Conservation (phyloP, 2,329 filamentous ascomycete species). For the Bisporella sp. region DNA sequence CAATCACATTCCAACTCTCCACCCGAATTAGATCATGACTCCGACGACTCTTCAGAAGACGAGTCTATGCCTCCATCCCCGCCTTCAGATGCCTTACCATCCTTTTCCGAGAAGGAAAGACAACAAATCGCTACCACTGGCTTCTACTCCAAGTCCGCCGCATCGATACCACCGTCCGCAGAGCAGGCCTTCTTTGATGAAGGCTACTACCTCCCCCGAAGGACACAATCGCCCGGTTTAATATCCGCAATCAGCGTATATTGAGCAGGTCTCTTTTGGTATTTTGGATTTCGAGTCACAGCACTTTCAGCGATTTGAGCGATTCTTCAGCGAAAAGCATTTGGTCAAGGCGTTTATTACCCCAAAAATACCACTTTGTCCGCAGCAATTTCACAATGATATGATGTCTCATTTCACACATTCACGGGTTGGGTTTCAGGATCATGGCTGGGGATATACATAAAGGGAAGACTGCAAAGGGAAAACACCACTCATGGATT, state of each 20-base stretch:
- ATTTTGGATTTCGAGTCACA: slow-evolving; percentile 4
- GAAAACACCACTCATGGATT: background rate
- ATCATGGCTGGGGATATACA: background rate
- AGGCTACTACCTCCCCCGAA: slow-evolving; percentile 39
- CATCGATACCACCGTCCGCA: slow-evolving; percentile 26
- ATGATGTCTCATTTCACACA: background rate
- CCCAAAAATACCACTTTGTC: background rate
- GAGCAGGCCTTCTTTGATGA: slow-evolving; percentile 37
- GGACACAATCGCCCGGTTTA: slow-evolving; percentile 32
- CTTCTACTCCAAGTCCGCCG: slow-evolving; percentile 26
- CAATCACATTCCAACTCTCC: slow-evolving; percentile 54
- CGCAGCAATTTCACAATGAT: too few species aligned
- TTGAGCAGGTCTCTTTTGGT: slow-evolving; percentile 19
- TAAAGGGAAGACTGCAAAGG: background rate
- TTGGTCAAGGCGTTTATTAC: background rate
- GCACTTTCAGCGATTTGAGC: slow-evolving; percentile 13
- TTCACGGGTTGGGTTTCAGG: background rate
- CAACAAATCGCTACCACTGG: slow-evolving; percentile 33
- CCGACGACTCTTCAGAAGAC: slow-evolving; percentile 61
- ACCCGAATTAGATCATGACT: slow-evolving; percentile 65
- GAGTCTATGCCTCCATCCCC: slow-evolving; percentile 57
- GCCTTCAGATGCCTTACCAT: slow-evolving; percentile 39
- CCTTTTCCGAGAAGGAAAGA: slow-evolving; percentile 52
- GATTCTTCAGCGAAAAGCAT: slow-evolving; percentile 10
- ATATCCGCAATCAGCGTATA: slow-evolving; percentile 38